Conservation (phyloP, 2,329 filamentous ascomycete genomes). For the Paracoccidioides lutzii region DNA sequence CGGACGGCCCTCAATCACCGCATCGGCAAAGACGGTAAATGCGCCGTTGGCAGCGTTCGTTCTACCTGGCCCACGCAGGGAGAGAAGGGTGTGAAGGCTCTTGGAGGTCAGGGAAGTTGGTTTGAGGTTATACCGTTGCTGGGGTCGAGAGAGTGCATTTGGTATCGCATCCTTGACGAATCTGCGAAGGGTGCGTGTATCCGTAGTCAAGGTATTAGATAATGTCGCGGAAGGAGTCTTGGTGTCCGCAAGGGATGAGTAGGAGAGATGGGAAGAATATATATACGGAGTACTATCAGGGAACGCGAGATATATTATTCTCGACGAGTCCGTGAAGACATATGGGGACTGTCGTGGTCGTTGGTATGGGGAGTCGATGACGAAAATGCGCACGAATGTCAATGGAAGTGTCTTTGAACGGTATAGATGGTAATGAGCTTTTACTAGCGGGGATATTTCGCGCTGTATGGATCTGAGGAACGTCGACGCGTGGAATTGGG, state of each 20-base stretch:
- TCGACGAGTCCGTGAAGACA: constrained; percentile 46
- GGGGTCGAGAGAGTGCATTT: constrained; percentile 64
- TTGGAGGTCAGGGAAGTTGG: constrained; percentile 56
- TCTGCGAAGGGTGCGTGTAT: constrained; percentile 52
- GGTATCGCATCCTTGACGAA: constrained; percentile 68
- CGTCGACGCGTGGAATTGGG: constrained; percentile 66
- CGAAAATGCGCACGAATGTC: constrained; percentile 63
- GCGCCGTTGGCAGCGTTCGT: constrained; percentile 62
- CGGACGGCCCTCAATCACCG: constrained; percentile 39
- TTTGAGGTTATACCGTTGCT: constrained; percentile 57
- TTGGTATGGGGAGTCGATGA: constrained; percentile 70
- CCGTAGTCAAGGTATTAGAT: constrained; percentile 22
- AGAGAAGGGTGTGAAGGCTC: constrained; percentile 57
- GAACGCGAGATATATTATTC: constrained; percentile 68
- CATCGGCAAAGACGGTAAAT: constrained; percentile 66
- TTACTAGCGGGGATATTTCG: constrained; percentile 64
- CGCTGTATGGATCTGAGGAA: constrained; percentile 65
- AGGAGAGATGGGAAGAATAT: constrained; percentile 45
- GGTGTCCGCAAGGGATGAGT: constrained; percentile 20
- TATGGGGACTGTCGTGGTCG: constrained; percentile 29
- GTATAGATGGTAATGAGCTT: constrained; percentile 70
- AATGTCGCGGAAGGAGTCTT: neutral
- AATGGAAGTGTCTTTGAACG: constrained; percentile 53
- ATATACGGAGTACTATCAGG: constrained; percentile 67
- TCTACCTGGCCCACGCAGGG: constrained; percentile 55